Conservation (phyloP, 352 stramenopile species). For the Blastocystis sp. region DNA sequence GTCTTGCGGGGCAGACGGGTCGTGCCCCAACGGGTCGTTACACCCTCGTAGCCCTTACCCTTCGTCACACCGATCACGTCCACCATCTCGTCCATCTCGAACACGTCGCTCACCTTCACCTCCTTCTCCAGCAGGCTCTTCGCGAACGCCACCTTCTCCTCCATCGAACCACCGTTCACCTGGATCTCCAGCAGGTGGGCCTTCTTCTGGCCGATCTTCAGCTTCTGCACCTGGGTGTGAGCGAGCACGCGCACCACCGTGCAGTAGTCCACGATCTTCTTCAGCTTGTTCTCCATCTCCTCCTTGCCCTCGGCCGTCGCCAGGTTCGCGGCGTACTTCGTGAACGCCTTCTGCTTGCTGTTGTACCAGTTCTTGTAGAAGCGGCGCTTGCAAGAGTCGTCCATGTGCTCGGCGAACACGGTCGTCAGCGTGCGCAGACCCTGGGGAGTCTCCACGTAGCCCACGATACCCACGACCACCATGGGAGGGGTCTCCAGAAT, state of each 20-base stretch:
- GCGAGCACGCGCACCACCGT: conserved; percentile 96
- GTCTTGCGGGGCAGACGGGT: conserved; percentile 98
- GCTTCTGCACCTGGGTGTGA: conserved; percentile 97
- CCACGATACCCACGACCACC: conserved; percentile 97
- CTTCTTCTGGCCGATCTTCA: conserved; percentile 99
- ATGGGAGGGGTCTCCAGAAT: conserved; percentile 98
- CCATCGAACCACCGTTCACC: conserved; percentile 93
- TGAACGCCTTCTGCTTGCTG: conserved; percentile 99
- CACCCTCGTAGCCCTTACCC: conserved; percentile 96
- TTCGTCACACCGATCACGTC: conserved; percentile 97
- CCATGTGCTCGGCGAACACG: conserved; percentile 98
- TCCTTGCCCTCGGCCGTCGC: conserved; percentile 79
- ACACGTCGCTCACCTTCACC: conserved; percentile 90
- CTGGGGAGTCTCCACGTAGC: conserved; percentile 98
- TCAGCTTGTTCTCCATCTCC: conserved; percentile 93
- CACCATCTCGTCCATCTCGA: conserved; percentile 94
- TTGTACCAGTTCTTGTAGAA: conserved; percentile 99
- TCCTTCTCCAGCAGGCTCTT: conserved; percentile 98
- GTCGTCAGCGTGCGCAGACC: conserved; percentile 97
- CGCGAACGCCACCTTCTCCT: conserved; percentile 98
- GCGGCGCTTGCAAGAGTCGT: conserved; percentile 94
- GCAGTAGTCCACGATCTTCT: conserved; percentile 99
- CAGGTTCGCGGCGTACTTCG: conserved; percentile 99
- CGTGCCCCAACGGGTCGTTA: conserved; percentile 98
- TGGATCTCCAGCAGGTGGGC: conserved; percentile 99